Conservation (phyloP, 768 basidiomycete genomes). For the Kwoniella dendrophila region DNA sequence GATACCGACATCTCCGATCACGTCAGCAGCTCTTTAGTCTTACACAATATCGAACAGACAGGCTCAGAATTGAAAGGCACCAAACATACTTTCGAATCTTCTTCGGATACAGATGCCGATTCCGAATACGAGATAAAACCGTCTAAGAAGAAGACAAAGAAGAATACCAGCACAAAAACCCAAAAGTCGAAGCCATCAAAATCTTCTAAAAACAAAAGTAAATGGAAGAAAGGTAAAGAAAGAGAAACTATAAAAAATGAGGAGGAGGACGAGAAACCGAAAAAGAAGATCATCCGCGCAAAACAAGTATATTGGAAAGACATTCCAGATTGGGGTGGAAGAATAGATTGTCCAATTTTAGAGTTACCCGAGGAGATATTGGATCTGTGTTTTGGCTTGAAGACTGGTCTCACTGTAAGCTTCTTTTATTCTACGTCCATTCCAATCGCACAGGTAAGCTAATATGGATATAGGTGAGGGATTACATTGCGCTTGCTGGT, state of each 20-base stretch:
- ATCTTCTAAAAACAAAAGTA: not conserved
- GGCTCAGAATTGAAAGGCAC: too few relatives aligned
- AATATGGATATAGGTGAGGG: conserved; percentile 15
- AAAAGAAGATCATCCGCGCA: conserved; percentile 11
- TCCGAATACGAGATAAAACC: too few relatives aligned
- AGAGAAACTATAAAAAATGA: not conserved
- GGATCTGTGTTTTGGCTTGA: conserved; percentile 24
- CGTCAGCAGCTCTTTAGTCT: too few relatives aligned
- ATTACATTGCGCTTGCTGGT: conserved; percentile 35
- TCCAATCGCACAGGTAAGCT: not conserved
- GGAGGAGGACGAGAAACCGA: not conserved
- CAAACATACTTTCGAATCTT: too few relatives aligned
- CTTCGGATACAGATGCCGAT: too few relatives aligned
- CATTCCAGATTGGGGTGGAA: conserved; percentile 32
- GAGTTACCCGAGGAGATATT: conserved; percentile 24
- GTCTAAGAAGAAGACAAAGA: too few relatives aligned
- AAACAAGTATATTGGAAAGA: conserved; percentile 25
- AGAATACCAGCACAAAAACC: too few relatives aligned
- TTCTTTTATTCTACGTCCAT: not conserved
- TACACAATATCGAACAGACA: too few relatives aligned
- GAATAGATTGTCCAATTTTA: conserved; percentile 24
- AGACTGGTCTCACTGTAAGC: conserved; percentile 10
- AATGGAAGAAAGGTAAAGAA: not conserved
- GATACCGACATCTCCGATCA: too few relatives aligned
- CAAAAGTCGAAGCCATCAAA: too few relatives aligned